Evolutionary conservation across 345 rosid species (phyloP).

Genomic region (Rhodomyrtus tomentosa): DNA sequence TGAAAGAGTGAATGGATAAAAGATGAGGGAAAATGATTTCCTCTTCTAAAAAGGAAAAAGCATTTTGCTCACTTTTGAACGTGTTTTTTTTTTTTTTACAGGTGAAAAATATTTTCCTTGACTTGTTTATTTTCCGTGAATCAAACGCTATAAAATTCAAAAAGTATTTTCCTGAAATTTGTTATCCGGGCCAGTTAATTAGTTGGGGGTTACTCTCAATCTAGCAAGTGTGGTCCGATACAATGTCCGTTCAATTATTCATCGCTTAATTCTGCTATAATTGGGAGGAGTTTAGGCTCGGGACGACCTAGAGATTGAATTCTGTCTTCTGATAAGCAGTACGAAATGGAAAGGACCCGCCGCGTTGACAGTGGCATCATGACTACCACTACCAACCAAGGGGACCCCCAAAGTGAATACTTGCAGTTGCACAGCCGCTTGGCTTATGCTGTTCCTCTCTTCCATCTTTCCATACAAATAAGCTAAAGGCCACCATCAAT

Average conservation of each 20-base stretch:
- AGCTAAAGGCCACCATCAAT: background rate
- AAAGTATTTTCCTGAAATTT: no score
- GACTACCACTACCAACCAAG: background rate
- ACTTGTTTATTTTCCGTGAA: no score
- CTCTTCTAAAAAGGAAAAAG: no score
- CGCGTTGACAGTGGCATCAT: background rate
- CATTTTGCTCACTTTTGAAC: no score
- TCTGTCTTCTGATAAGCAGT: background rate
- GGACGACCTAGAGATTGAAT: background rate
- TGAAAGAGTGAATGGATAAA: no score
- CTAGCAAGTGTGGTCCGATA: background rate
- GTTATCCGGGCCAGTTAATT: background rate
- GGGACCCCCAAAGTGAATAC: background rate
- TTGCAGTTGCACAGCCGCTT: background rate
- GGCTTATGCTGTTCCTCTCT: background rate
- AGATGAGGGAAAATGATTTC: no score
- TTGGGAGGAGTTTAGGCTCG: background rate
- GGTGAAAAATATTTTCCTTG: no score
- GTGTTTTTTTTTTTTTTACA: no score
- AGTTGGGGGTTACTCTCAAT: background rate
- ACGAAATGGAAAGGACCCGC: background rate
- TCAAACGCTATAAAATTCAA: no score
- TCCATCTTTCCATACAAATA: background rate
- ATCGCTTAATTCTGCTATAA: background rate
- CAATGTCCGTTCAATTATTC: background rate